Evolutionary conservation across 2,329 filamentous ascomycete genomes (phyloP).

Genomic region (Plenodomus lindquistii): DNA sequence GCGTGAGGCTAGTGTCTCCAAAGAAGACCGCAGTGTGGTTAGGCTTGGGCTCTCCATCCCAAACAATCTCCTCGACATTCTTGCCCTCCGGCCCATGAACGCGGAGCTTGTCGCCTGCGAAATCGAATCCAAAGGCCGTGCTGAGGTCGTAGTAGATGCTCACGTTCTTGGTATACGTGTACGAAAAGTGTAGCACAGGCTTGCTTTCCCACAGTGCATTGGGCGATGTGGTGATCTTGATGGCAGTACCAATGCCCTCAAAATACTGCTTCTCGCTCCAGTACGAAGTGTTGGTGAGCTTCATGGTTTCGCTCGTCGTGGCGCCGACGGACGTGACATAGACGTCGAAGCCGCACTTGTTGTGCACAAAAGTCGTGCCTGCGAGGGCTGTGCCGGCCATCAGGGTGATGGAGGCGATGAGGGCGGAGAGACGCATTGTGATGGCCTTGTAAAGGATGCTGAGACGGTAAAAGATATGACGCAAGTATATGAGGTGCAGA

Average conservation of each 20-base stretch:
- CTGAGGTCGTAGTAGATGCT: slow-evolving; percentile 32
- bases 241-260: slow-evolving; percentile 19
- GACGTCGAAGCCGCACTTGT: slow-evolving; percentile 29
- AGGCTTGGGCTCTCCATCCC: slow-evolving; percentile 19
- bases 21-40: slow-evolving; percentile 10
- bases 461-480: neutral
- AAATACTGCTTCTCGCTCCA: slow-evolving; percentile 21
- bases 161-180: slow-evolving; percentile 19
- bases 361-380: slow-evolving; percentile 21
- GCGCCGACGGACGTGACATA: slow-evolving; percentile 25
- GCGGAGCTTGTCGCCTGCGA: slow-evolving; percentile 20
- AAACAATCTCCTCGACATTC: slow-evolving; percentile 14
- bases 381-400: slow-evolving; percentile 14
- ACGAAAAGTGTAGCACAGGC: slow-evolving; percentile 27
- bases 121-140: slow-evolving; percentile 22
- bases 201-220: slow-evolving; percentile 14
- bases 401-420: slow-evolving; percentile 19
- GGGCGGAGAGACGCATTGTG: slow-evolving; percentile 21
- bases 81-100: slow-evolving; percentile 10
- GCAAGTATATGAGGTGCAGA: neutral
- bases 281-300: slow-evolving; percentile 4
- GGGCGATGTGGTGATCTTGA: slow-evolving; percentile 24
- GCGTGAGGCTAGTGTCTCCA: slow-evolving; percentile 21
- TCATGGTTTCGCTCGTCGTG: slow-evolving; percentile 4
- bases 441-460: neutral